Base-by-base conservation (phyloP, 805 yeast genomes). In the Candida incommunis region DNA sequence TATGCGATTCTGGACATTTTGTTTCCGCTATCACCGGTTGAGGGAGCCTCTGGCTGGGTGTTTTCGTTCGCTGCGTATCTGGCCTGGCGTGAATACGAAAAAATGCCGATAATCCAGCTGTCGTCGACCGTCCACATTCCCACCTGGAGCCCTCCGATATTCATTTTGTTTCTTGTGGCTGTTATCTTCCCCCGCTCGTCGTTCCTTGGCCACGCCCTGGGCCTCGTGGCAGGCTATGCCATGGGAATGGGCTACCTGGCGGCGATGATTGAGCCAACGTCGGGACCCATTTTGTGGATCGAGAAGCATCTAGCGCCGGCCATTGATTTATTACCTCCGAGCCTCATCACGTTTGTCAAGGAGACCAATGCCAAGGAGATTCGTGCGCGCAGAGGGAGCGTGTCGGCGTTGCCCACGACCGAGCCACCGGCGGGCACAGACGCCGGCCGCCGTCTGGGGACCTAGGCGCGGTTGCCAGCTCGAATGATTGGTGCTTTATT, bases 201-300 rank as follows among this genome's bases (percentile, higher is more conserved):
- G 46, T 76, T 83, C 51, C 65, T 80, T 52, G 92, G 94, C 25
- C 94, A 85, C 59, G 64, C 76, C 46, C 70, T 81, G 34, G 90
- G 83, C 3, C 63, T 82, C 37, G 48, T 70, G 2, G 68, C 79
- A 11, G 96, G 96, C 7, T 81, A 72, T 58, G 69, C 56, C 4
- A 47, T 60, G 43, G 67, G 74, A 4, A 66, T 80, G 54, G 85
- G 79, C 13, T 69, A 73, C 51, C 65, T 85, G 46, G 68, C 69
- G 27, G 63, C 69, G 42, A 61, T 85, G 48, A 71, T 74, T 41
- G 69, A 70, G 40, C 94, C 92, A 13, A 71, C 80, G 40, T 68
- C 74, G 51, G 56, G 50, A 21, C 68, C 76, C 2, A 72, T 84
- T 7, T 72, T 75, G 48, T 76, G 68, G 62, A 80, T 83, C 45